phyloP scores from a whole-genome alignment of 805 yeast genomes.

The Teunomyces barrocoloradensis region DNA sequence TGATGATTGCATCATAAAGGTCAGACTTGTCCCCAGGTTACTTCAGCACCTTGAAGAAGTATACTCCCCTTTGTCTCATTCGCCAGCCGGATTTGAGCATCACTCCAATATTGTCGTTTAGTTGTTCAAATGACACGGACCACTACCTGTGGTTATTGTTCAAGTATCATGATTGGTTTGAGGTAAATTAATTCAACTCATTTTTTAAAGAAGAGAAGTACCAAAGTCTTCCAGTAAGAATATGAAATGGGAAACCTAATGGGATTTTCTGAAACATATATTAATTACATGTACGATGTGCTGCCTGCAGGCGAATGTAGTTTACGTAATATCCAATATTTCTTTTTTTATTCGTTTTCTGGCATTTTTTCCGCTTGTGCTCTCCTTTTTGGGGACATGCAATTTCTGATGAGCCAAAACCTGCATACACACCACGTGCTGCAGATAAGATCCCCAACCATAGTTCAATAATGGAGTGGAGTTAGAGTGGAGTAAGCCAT shows the following conservation, averaged over 20 bases:
- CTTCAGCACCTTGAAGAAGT: too few species aligned
- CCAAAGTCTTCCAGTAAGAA: background rate
- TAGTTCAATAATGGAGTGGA: background rate
- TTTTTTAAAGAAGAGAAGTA: background rate
- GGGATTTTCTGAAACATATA: background rate
- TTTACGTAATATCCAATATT: background rate
- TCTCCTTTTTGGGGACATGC: background rate
- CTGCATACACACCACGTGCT: background rate
- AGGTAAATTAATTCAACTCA: background rate
- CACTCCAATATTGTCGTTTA: too few species aligned
- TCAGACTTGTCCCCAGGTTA: too few species aligned
- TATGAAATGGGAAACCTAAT: background rate
- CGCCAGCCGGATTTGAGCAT: too few species aligned
- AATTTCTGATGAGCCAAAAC: background rate
- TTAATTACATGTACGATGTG: background rate
- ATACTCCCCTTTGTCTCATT: too few species aligned
- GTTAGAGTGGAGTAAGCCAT: background rate
- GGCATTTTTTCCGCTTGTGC: too few species aligned
- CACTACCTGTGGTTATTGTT: background rate
- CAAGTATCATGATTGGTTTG: background rate
- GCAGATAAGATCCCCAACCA: slow-evolving; percentile 1
- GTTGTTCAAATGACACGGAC: too few species aligned
- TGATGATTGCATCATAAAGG: too few species aligned
- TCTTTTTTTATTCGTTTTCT: background rate
- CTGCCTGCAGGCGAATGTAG: background rate